Conservation (phyloP, 495 filamentous ascomycete species). For the Trichoderma parareesei region DNA sequence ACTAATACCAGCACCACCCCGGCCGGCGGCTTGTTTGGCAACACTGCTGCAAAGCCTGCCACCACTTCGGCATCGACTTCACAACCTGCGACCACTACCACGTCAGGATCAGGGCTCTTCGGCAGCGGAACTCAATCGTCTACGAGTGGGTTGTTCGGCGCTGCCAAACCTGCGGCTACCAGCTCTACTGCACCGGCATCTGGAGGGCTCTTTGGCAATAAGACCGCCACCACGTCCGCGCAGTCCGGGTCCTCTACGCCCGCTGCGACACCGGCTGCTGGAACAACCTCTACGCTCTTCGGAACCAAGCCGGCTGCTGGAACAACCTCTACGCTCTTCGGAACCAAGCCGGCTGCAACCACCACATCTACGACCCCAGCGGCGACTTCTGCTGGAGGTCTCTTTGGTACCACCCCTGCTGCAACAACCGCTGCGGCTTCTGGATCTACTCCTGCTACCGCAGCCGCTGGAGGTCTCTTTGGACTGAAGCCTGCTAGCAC, state of each 20-base stretch:
- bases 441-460: conserved; percentile 12
- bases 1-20: neutral
- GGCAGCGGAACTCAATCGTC: conserved; percentile 1
- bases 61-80: neutral
- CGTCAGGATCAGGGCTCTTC: neutral
- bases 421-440: conserved; percentile 10
- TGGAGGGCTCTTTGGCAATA: conserved; percentile 15
- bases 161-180: conserved; percentile 16
- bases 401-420: conserved; percentile 18
- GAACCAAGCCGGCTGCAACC: conserved; percentile 5
- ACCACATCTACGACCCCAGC: conserved; percentile 9
- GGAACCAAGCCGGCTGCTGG: conserved; percentile 1
- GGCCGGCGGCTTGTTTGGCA: neutral
- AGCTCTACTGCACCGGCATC: conserved; percentile 14
- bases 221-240: conserved; percentile 13
- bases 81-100: neutral
- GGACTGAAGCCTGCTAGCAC: conserved; percentile 19
- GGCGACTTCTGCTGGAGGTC: conserved; percentile 9
- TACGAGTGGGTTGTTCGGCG: conserved; percentile 5
- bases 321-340: conserved; percentile 12
- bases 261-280: conserved; percentile 12
- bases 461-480: conserved; percentile 18
- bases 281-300: neutral
- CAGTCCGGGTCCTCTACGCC: conserved; percentile 10
- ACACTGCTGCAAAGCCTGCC: neutral